Base-by-base conservation (phyloP, 305 asterid genomes). In the Stenogyne calaminthoides region DNA sequence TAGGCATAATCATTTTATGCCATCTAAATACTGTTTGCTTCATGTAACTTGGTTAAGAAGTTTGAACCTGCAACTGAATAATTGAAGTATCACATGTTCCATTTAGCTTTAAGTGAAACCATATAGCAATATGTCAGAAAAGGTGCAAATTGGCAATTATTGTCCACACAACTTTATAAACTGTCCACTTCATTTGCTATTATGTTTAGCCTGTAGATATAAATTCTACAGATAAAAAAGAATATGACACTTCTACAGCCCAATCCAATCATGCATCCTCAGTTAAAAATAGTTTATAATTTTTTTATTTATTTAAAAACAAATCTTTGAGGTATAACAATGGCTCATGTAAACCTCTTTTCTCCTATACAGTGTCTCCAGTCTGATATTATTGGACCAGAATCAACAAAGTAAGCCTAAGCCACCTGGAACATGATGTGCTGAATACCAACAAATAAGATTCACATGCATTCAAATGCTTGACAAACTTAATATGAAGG, bases 371-470 rank as follows among this genome's bases (percentile, higher is more conserved):
- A 46, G 20, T 59, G 32, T 39, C 66, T 70, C 66, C 22, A 56
- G 22, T 40, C 63, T 3, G 27, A 47, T 44, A 46, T 9, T 25
- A 44, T 22, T 25, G 20, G 46, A 47, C 37, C 0, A 47, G 36
- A 25, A 51, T 60, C 67, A 58, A 58, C 9, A 14, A 14, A 42
- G 19, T 49, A 49, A 44, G 56, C 22, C 56, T 16, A 49, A 71
- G 40, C 59, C 47, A 71, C 20, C 68, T 32, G 25, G 61, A 46
- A 16, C 7, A 42, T 9, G 46, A 36, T 2, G 40, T 32, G n/a
- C 62, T 61, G 62, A 71, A 18, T 52, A 71, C 39, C 25, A 47
- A 46, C 49, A 46, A 69, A 55, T 42, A 64, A 18, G 49, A 61
- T 34, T 32, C 18, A 76, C 5, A 76, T 39, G 15, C 9, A 18